Evolutionary conservation across 225 moss, liverwort and hornwort species (phyloP), one percentile per base, ranked within the genome.

Genomic region (Thuidium tamariscinum): DNA sequence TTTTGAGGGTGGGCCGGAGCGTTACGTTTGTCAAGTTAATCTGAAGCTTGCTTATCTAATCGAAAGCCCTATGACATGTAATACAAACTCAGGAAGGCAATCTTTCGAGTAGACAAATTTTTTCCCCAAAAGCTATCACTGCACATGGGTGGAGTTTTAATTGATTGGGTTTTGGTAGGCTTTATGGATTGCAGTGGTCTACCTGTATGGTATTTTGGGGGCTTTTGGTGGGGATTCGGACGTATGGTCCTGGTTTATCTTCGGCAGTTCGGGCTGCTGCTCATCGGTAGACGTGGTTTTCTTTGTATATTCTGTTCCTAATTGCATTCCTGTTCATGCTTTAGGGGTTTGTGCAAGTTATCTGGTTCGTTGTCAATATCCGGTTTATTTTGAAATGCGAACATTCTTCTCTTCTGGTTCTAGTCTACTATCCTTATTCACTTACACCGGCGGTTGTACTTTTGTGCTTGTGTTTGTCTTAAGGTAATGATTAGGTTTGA

Each of bases 21-120:
- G 42, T 76, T 42, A n/a, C 54, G 83, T 90, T 88, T 89, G 86
- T 91, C 73, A 91, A 86, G 74, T 86, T 84, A 91, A 91, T 91
- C 64, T 74, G 86, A 88, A 89, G 88, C 89, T 92, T 88, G 84
- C 79, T 68, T 82, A 51, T 72, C 88, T 81, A 25, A 84, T 77
- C 72, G 68, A 61, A 77, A 66, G 77, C 91, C 86, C 87, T 60
- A 26, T 68, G 78, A 62, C 88, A 56, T 92, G 78, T 86, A 89
- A 84, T 84, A 76, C 90, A 82, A 88, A 84, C 74, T 89, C 86
- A 78, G 87, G 84, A 86, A 89, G 81, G 86, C 49, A 63, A 63
- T 83, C 88, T 86, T 88, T 86, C 79, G 71, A 84, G 81, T 80
- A 81, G 57, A 62, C 86, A 79, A 67, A 21, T 89, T 84, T 91